Percentiles rank a stretch among this genome's conserved stretches.
Conservation (phyloP, 2,329 filamentous ascomycete species). For the Aspergillus sp. region DNA sequence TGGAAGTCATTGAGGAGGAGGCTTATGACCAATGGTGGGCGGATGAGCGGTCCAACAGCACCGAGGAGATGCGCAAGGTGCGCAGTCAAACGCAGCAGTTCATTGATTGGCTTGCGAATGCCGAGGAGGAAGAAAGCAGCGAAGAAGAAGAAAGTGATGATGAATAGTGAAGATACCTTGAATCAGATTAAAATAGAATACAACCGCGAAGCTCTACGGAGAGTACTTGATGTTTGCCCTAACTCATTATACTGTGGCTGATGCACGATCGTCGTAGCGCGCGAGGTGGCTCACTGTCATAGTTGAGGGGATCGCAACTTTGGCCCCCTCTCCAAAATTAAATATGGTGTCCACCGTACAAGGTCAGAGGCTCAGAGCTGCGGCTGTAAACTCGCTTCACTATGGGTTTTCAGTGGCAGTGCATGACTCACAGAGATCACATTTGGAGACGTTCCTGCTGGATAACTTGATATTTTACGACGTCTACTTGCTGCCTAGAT, state of each 20-base stretch:
- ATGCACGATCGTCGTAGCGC: too few species aligned
- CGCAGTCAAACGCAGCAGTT: conserved; percentile 73
- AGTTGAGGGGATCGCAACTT: too few species aligned
- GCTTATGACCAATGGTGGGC: conserved; percentile 88
- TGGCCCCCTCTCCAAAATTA: too few species aligned
- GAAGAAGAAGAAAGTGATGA: conserved; percentile 47
- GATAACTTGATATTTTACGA: not conserved
- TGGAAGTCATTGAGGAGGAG: conserved; percentile 86
- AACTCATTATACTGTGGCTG: too few species aligned
- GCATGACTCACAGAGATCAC: not conserved
- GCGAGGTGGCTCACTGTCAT: too few species aligned
- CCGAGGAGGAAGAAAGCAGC: conserved; percentile 67
- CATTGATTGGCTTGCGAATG: conserved; percentile 81
- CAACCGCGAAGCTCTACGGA: not conserved
- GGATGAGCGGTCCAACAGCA: conserved; percentile 66
- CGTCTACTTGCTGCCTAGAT: not conserved
- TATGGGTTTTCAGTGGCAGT: too few species aligned
- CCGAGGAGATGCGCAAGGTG: conserved; percentile 68
- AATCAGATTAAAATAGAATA: not conserved
- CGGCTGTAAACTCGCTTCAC: too few species aligned
- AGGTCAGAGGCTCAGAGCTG: too few species aligned
- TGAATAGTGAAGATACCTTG: conserved; percentile 12
- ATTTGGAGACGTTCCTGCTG: not conserved
- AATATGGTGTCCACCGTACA: too few species aligned
- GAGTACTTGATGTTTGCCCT: not conserved